Percentiles rank a stretch among this genome's conserved stretches.
These are phyloP conservation scores for Escovopsis sp. DNA, from an alignment of 2,329 filamentous ascomycete genomes.

Conservation along the genomic window DNA sequence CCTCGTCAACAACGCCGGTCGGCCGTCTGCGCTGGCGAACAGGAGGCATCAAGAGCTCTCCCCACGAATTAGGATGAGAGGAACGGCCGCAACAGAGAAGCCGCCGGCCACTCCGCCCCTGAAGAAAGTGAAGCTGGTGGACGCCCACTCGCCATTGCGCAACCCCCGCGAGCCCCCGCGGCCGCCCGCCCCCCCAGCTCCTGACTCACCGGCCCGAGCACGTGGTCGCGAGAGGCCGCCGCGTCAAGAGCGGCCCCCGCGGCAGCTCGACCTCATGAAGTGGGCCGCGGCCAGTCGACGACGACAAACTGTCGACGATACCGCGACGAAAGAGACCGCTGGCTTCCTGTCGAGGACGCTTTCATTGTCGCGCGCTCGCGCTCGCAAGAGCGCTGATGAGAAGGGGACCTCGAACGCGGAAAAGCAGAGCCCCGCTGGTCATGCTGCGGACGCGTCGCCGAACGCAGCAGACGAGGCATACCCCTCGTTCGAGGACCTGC, in stretches of 20 bases:
- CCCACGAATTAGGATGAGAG: slow-evolving; percentile 16
- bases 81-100: slow-evolving; percentile 17
- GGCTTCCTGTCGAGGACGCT: slow-evolving; percentile 35
- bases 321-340: slow-evolving; percentile 19
- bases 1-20: slow-evolving; percentile 41
- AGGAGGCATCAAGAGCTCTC: slow-evolving; percentile 17
- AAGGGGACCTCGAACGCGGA: slow-evolving; percentile 20
- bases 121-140: slow-evolving; percentile 31
- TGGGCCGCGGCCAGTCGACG: slow-evolving; percentile 35
- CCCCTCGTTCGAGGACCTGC: too few species aligned
- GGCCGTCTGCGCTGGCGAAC: slow-evolving; percentile 32
- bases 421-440: too few species aligned
- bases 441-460: too few species aligned
- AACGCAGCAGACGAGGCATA: slow-evolving; percentile 22
- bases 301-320: slow-evolving; percentile 27
- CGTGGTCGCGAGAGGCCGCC: slow-evolving; percentile 33
- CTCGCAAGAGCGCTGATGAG: slow-evolving; percentile 14
- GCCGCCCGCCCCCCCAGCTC: slow-evolving; percentile 22
- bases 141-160: slow-evolving; percentile 46
- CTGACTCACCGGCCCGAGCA: slow-evolving; percentile 20
- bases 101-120: slow-evolving; percentile 38
- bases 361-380: slow-evolving; percentile 32
- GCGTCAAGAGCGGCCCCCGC: slow-evolving; percentile 28
- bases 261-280: slow-evolving; percentile 36
- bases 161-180: slow-evolving; percentile 47